Percentiles rank a stretch among this genome's conserved stretches.
Conservation (phyloP, 2,329 filamentous ascomycete species). For the Aspergillus amoenus region DNA sequence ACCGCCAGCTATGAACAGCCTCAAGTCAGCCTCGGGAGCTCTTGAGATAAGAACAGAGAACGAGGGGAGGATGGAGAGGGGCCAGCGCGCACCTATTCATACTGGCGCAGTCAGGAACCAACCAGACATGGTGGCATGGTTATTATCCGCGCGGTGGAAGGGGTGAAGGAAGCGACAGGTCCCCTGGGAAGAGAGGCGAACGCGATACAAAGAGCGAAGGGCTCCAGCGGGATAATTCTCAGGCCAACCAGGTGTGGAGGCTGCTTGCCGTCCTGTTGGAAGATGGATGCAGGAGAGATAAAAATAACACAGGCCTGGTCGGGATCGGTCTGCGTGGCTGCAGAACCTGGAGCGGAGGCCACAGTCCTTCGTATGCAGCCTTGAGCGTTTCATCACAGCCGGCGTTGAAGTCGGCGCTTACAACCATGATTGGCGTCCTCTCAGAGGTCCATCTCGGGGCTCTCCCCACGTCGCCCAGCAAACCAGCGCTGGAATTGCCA, state of each 20-base stretch:
- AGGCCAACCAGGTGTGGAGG: constrained; percentile 19
- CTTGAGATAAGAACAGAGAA: constrained; percentile 5
- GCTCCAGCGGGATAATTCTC: constrained; percentile 24
- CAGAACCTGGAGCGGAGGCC: constrained; percentile 10
- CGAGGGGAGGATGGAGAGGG: constrained; percentile 15
- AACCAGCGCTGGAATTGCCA: constrained; percentile 13
- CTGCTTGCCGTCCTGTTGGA: constrained; percentile 18
- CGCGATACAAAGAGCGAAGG: constrained; percentile 28
- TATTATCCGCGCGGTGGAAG: constrained; percentile 14
- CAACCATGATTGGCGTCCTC: constrained; percentile 9
- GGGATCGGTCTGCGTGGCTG: constrained; percentile 17
- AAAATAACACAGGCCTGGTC: constrained; percentile 19
- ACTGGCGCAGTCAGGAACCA: constrained; percentile 30
- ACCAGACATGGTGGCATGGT: constrained; percentile 30
- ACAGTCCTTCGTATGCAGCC: constrained; percentile 25
- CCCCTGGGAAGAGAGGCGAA: constrained; percentile 14
- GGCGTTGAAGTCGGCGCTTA: constrained; percentile 32
- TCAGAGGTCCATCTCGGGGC: constrained; percentile 15
- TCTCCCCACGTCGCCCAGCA: constrained; percentile 9
- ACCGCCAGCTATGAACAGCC: constrained; percentile 29
- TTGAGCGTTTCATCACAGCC: constrained; percentile 32
- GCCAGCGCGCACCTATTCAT: constrained; percentile 40
- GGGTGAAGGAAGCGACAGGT: constrained; percentile 19
- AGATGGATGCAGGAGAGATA: constrained; percentile 21
- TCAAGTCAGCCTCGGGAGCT: constrained; percentile 23